Evolutionary conservation across 2,329 filamentous ascomycete genomes (phyloP).

Genomic region (Epichloe coenophiala): DNA sequence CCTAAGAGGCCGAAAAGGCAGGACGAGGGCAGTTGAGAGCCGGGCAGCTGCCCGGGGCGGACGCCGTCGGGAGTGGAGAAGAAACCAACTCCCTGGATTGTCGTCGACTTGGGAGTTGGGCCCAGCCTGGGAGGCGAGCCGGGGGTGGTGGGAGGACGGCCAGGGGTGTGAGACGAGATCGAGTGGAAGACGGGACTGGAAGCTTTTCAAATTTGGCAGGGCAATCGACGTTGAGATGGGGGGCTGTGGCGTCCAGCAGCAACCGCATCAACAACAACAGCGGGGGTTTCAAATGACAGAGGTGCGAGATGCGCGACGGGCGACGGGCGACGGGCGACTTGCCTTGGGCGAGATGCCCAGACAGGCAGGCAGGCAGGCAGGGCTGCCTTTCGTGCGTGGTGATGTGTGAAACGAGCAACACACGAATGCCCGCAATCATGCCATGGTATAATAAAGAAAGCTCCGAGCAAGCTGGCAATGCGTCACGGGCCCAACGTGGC

Average conservation of each 20-base stretch:
- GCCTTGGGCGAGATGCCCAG: too few species aligned
- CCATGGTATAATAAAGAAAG: neutral
- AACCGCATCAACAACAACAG: neutral
- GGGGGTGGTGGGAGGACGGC: neutral
- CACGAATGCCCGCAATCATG: neutral
- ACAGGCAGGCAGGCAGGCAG: neutral
- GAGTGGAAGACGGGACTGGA: neutral
- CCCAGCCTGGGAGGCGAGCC: slow-evolving; percentile 1
- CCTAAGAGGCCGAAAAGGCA: slow-evolving; percentile 3
- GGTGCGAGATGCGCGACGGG: too few species aligned
- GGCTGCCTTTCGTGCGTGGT: neutral
- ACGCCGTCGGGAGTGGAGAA: slow-evolving; percentile 9
- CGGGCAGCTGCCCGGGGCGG: slow-evolving; percentile 8
- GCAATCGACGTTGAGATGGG: neutral
- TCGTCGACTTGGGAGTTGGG: slow-evolving; percentile 7
- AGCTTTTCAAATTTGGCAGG: neutral
- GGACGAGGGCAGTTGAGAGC: slow-evolving; percentile 1
- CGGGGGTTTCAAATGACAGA: neutral
- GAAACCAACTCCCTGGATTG: slow-evolving; percentile 4
- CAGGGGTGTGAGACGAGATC: neutral
- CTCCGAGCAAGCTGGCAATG: neutral
- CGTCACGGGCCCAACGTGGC: too few species aligned
- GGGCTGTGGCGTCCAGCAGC: neutral
- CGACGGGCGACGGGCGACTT: too few species aligned
- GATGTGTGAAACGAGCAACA: neutral